Base-by-base conservation (phyloP, 768 basidiomycete genomes). In the Auriscalpium orientale region DNA sequence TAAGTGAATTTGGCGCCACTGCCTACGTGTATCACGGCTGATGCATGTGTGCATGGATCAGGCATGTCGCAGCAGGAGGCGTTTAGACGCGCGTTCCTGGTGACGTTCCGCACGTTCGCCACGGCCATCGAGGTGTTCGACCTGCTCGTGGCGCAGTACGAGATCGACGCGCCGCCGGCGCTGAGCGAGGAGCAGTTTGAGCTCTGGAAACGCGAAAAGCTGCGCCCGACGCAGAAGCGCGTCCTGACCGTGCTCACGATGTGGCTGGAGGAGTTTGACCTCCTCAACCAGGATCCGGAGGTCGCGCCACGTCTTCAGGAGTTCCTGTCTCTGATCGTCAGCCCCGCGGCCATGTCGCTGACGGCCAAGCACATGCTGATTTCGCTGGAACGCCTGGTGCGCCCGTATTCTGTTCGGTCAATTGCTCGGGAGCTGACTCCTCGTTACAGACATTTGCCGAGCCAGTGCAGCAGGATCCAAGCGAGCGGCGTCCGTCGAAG, bases 51-150 rank as follows among this genome's bases (percentile, higher is more conserved):
- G 11, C 3, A 13, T 47, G 9, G 10, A 10, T n/a, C 53, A 65
- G 68, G 60, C 16, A 57, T 56, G 50, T 58, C 61, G 34, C 56
- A 66, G 21, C 67, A 67, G 33, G 60, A 66, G 12, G 59, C 66
- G 11, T 87, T 77, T 66, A 74, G 77, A 28, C 74, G 77, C 35
- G 76, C 81, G n/a, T 95, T 95, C 72, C 75, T 95, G 46, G 84
- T 82, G 70, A 94, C 91, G 15, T 91, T 89, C 72, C 78, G 84
- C 53, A 87, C 89, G 0, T 92, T 95, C 66, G 84, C 82, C 22
- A 81, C 81, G 7, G 79, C 89, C 2, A 78, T 83, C 44, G 72
- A 77, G 44, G 69, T 95, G 2, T 84, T 92, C 60, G 83, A 88
- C 34, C 71, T 82, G 50, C 79, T 95, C 34, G 71, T 84, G 16